A percentile compares a stretch with the other conserved stretches of the same genome.
Evolutionary conservation across 2,329 filamentous ascomycete genomes (phyloP).

Genomic region (Cordyceps cicadae): DNA sequence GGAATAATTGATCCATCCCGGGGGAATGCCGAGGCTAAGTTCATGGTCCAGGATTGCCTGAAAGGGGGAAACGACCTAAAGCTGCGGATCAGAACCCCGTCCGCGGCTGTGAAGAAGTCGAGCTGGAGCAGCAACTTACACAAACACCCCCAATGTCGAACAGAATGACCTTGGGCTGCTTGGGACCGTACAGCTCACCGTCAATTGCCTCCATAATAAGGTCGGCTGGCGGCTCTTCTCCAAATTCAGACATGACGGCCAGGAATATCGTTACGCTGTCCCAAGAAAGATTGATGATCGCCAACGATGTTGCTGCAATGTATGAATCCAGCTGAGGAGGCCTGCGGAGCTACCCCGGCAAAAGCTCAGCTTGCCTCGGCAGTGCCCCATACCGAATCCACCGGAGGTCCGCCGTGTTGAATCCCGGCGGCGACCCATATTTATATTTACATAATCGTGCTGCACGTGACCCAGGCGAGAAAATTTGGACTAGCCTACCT

Average conservation of each 20-base stretch:
- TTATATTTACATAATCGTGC: background rate
- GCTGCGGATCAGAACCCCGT: background rate
- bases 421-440: background rate
- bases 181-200: conserved; percentile 32
- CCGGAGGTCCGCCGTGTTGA: background rate
- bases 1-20: conserved; percentile 85
- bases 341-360: background rate
- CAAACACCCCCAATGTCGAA: conserved; percentile 97
- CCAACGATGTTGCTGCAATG: background rate
- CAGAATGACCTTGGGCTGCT: conserved; percentile 64
- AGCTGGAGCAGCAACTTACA: conserved; percentile 51
- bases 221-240: conserved; percentile 17
- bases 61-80: conserved; percentile 79
- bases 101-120: background rate
- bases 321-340: background rate
- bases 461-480: background rate
- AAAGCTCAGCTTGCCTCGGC: conserved; percentile 7
- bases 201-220: conserved; percentile 25
- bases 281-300: background rate
- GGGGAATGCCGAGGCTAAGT: conserved; percentile 62
- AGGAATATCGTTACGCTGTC: background rate
- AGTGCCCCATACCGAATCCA: conserved; percentile 1
- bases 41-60: conserved; percentile 93
- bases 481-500: background rate
- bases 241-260: conserved; percentile 1